Percentiles rank a stretch among this genome's conserved stretches.
phyloP scores from a whole-genome alignment of 1,284 basidiomycete species.

The Leccinum pachyderme region DNA sequence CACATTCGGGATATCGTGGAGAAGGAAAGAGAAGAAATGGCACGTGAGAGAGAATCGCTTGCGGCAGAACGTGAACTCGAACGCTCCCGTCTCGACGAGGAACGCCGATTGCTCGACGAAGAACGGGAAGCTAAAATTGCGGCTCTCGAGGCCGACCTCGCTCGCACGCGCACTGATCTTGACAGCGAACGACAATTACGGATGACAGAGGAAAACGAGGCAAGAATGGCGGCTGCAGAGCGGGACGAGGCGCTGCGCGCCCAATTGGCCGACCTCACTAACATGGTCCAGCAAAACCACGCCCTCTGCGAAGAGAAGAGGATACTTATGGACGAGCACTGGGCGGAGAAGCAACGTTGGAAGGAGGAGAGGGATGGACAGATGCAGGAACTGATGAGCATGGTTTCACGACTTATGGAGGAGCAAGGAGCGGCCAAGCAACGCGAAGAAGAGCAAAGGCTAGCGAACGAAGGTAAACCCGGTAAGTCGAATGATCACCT shows the following conservation, averaged over 20 bases:
- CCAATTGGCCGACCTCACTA: constrained; percentile 67
- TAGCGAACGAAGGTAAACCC: constrained; percentile 47
- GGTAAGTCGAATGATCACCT: constrained; percentile 36
- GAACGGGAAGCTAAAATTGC: constrained; percentile 54
- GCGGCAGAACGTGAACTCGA: constrained; percentile 51
- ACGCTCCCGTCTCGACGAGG: constrained; percentile 46
- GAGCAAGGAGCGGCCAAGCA: constrained; percentile 50
- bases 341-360: constrained; percentile 54
- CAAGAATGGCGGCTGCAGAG: constrained; percentile 51
- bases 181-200: constrained; percentile 55
- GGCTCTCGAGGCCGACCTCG: constrained; percentile 63
- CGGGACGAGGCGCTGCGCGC: constrained; percentile 55
- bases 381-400: constrained; percentile 51
- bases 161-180: constrained; percentile 51
- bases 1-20: constrained; percentile 59
- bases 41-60: constrained; percentile 50
- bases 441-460: constrained; percentile 49
- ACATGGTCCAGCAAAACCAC: constrained; percentile 61
- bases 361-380: constrained; percentile 54
- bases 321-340: constrained; percentile 53
- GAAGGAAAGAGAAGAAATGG: constrained; percentile 57
- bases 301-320: constrained; percentile 56
- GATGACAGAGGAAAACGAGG: constrained; percentile 56
- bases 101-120: constrained; percentile 45
- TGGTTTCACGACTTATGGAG: constrained; percentile 54